Conservation (phyloP, 306 rosid species). For the Casuarina equisetifolia region DNA sequence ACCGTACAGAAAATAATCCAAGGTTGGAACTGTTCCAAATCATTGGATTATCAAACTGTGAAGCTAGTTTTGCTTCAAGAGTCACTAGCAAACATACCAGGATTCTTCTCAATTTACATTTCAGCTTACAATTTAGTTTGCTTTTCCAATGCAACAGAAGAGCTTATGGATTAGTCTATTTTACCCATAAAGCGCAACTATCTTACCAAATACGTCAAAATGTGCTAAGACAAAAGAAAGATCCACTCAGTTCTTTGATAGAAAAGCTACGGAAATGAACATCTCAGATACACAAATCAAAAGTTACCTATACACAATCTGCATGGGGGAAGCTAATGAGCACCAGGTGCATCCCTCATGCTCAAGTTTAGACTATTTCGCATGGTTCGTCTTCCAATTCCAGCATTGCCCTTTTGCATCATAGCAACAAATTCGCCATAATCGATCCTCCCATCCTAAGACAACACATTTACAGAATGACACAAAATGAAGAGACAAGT, state of each 20-base stretch:
- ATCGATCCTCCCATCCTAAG: slow-evolving; percentile 92
- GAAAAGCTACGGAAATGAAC: not conserved
- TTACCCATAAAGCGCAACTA: not conserved
- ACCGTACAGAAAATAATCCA: not conserved
- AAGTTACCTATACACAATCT: slow-evolving; percentile 49
- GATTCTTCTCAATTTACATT: not conserved
- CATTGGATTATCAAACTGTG: not conserved
- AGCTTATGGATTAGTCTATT: not conserved
- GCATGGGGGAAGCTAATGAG: slow-evolving; percentile 49
- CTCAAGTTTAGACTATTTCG: slow-evolving; percentile 87
- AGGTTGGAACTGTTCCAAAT: slow-evolving; percentile 5
- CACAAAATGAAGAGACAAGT: slow-evolving; percentile 20
- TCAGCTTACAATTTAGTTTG: not conserved
- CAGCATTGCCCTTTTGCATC: slow-evolving; percentile 94
- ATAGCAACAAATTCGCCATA: slow-evolving; percentile 91
- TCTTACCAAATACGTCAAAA: not conserved
- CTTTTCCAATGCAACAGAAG: not conserved
- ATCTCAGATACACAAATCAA: slow-evolving; percentile 2
- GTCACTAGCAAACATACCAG: not conserved
- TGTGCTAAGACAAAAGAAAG: not conserved
- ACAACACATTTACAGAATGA: slow-evolving; percentile 24
- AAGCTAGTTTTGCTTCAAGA: slow-evolving; percentile 11
- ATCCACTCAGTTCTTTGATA: not conserved
- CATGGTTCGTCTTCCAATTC: slow-evolving; percentile 92
- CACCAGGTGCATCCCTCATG: slow-evolving; percentile 85